phyloP scores from a whole-genome alignment of 768 basidiomycete genomes.

The Collybiopsis confluens region DNA sequence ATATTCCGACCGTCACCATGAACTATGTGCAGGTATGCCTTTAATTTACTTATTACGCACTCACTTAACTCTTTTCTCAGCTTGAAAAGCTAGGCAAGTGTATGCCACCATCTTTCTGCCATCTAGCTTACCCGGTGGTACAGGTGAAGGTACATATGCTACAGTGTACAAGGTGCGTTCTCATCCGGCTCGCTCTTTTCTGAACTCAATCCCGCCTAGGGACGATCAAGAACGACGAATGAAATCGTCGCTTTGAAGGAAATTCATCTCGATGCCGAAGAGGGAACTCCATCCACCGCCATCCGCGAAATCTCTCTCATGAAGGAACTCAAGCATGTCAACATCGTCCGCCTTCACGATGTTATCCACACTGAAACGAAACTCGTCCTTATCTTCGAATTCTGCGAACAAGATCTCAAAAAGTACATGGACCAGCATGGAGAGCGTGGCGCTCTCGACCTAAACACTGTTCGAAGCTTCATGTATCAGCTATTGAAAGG shows the following conservation, averaged over 20 bases:
- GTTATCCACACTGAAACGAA: constrained; percentile 99
- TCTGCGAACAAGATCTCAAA: constrained; percentile 96
- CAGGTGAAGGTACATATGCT: constrained; percentile 91
- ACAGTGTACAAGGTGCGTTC: constrained; percentile 88
- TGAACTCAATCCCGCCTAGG: constrained; percentile 39
- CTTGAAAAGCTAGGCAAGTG: constrained; percentile 81
- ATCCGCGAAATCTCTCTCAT: constrained; percentile 98
- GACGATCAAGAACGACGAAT: constrained; percentile 94
- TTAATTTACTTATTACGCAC: background rate
- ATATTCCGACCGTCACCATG: constrained; percentile 19
- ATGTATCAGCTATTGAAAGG: constrained; percentile 98
- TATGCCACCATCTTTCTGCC: background rate
- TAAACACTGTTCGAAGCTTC: constrained; percentile 88
- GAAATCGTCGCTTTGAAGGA: constrained; percentile 98
- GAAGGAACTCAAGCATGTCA: constrained; percentile 99
- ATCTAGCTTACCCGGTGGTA: constrained; percentile 46
- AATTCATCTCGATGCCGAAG: constrained; percentile 98
- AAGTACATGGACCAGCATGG: constrained; percentile 99
- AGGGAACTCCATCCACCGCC: constrained; percentile 97
- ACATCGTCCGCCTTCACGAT: constrained; percentile 96
- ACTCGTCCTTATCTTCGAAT: constrained; percentile 97
- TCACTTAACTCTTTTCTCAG: constrained; percentile 28
- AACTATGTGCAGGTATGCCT: constrained; percentile 53
- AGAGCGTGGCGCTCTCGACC: constrained; percentile 90
- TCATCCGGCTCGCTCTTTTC: background rate